Conservation (phyloP, 2,329 filamentous ascomycete species). For the Neocatenulostroma microsporum region DNA sequence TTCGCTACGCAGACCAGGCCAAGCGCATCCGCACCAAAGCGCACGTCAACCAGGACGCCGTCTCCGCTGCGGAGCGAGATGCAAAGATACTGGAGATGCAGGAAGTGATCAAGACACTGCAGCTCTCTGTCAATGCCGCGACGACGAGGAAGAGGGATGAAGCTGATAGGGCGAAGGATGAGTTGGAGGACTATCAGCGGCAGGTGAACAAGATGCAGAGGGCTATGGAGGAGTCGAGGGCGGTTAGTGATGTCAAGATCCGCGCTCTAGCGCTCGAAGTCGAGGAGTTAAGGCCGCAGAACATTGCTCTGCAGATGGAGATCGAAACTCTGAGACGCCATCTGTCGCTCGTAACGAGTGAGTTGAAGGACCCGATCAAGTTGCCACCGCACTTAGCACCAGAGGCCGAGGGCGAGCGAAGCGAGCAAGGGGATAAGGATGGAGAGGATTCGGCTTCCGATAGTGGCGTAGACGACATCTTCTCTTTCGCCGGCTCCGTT, state of each 20-base stretch:
- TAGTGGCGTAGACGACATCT: slow-evolving; percentile 43
- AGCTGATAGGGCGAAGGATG: slow-evolving; percentile 64
- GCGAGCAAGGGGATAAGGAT: no score
- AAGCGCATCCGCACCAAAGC: slow-evolving; percentile 94
- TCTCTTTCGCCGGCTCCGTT: slow-evolving; percentile 34
- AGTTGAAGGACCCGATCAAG: slow-evolving; percentile 86
- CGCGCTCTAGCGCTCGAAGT: slow-evolving; percentile 58
- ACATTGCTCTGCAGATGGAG: slow-evolving; percentile 55
- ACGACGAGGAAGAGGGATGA: slow-evolving; percentile 65
- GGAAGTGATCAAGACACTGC: slow-evolving; percentile 80
- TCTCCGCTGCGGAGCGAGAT: slow-evolving; percentile 86
- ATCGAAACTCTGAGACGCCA: slow-evolving; percentile 86
- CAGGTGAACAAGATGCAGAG: slow-evolving; percentile 85
- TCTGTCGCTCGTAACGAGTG: slow-evolving; percentile 74
- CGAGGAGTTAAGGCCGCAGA: slow-evolving; percentile 40
- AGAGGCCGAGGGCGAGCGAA: slow-evolving; percentile 24
- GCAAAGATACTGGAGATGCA: slow-evolving; percentile 92
- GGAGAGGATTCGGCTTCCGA: slow-evolving; percentile 53
- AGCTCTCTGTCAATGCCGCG: slow-evolving; percentile 59
- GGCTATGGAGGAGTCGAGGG: slow-evolving; percentile 87
- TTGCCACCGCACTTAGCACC: slow-evolving; percentile 34
- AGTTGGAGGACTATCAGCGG: slow-evolving; percentile 87
- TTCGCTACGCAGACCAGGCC: slow-evolving; percentile 94
- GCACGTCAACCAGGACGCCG: slow-evolving; percentile 89
- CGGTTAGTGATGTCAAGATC: slow-evolving; percentile 91